Evolutionary conservation across 2,329 filamentous ascomycete species (phyloP).

Genomic region (Amylocarpus encephaloides): DNA sequence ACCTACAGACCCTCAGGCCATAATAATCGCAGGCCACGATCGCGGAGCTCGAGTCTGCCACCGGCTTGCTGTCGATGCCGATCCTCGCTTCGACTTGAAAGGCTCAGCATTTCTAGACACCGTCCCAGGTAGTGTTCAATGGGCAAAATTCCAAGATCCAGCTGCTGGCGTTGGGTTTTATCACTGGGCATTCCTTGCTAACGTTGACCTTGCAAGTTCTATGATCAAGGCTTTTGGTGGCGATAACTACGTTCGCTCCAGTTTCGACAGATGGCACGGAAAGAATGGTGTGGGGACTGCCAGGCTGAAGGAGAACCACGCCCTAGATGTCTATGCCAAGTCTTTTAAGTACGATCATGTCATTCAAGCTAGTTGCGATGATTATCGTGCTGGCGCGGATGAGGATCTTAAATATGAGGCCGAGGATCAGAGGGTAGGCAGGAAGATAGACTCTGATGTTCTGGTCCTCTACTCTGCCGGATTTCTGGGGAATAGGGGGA

Average conservation of each 20-base stretch:
- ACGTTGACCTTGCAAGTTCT: slow-evolving; percentile 37
- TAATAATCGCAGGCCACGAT: slow-evolving; percentile 45
- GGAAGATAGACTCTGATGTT: slow-evolving; percentile 37
- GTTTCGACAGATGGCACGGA: slow-evolving; percentile 31
- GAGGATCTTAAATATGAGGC: slow-evolving; percentile 39
- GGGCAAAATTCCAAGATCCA: slow-evolving; percentile 36
- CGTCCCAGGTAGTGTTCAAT: slow-evolving; percentile 43
- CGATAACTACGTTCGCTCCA: slow-evolving; percentile 33
- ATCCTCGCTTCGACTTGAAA: slow-evolving; percentile 32
- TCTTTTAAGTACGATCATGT: slow-evolving; percentile 38
- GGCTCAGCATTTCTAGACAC: slow-evolving; percentile 42
- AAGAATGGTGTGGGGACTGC: slow-evolving; percentile 19
- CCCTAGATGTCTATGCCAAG: slow-evolving; percentile 37
- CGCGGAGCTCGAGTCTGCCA: slow-evolving; percentile 44
- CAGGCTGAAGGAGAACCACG: slow-evolving; percentile 30
- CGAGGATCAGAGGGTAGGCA: slow-evolving; percentile 38
- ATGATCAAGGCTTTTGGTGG: slow-evolving; percentile 40
- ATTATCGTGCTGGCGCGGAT: slow-evolving; percentile 40
- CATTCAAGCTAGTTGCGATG: slow-evolving; percentile 39
- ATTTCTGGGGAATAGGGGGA: slow-evolving; percentile 38
- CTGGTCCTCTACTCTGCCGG: slow-evolving; percentile 39
- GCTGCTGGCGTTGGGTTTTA: slow-evolving; percentile 31
- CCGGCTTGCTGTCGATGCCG: slow-evolving; percentile 39
- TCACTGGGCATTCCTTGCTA: slow-evolving; percentile 47
- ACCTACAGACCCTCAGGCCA: slow-evolving; percentile 8